Evolutionary conservation across 176 grass and related monocot species (phyloP).

Genomic region (Leersia perrieri): DNA sequence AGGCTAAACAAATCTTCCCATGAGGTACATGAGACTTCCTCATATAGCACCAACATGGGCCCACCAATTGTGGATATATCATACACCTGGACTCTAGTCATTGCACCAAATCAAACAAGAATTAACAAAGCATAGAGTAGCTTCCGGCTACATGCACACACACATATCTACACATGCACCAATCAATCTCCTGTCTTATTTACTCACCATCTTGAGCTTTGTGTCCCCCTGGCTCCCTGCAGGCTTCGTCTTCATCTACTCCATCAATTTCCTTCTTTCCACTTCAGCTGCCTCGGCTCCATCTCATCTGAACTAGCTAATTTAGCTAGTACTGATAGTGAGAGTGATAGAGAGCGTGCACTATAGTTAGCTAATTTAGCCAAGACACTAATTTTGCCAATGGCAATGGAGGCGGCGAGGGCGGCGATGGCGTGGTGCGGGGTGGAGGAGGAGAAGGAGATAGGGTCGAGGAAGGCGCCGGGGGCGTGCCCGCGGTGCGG

Average conservation of each 20-base stretch:
- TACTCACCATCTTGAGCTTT: too few species aligned
- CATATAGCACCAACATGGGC: not conserved
- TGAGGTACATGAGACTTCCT: not conserved
- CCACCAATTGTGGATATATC: not conserved
- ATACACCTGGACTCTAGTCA: not conserved
- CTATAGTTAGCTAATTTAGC: not conserved
- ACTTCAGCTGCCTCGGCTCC: not conserved
- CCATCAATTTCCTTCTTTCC: not conserved
- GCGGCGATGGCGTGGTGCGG: slow-evolving; percentile 33
- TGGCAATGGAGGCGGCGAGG: slow-evolving; percentile 15
- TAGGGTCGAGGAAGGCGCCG: slow-evolving; percentile 47
- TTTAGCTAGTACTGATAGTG: not conserved
- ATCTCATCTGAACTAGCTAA: not conserved
- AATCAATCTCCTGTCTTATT: too few species aligned
- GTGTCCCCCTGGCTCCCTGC: too few species aligned
- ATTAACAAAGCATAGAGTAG: too few species aligned
- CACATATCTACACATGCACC: not conserved
- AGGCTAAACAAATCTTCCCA: not conserved
- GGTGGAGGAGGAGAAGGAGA: slow-evolving; percentile 53
- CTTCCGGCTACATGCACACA: not conserved
- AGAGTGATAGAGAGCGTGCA: not conserved
- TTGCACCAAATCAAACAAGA: not conserved
- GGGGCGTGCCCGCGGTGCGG: slow-evolving; percentile 71
- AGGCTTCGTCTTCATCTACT: too few species aligned
- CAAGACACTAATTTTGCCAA: not conserved